Conservation (phyloP, 352 stramenopile species). For the Pilasporangium apinafurcum region DNA sequence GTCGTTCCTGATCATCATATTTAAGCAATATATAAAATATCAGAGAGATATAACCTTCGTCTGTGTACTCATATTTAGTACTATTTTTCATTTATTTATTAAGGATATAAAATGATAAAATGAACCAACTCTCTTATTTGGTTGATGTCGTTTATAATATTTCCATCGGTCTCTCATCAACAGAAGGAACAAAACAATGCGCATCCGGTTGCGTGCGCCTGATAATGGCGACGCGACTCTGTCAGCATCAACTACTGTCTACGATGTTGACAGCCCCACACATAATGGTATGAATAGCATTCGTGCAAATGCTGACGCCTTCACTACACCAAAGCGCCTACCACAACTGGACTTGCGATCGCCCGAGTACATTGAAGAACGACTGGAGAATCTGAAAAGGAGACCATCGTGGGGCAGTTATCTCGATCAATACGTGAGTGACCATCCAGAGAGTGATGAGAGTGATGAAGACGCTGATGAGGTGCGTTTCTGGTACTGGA, state of each 20-base stretch:
- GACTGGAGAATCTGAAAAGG: conserved; percentile 83
- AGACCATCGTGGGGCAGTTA: conserved; percentile 50
- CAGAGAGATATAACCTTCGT: no score
- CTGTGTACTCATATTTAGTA: no score
- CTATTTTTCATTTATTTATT: no score
- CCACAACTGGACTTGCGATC: conserved; percentile 63
- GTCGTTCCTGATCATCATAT: no score
- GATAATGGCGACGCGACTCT: conserved; percentile 18
- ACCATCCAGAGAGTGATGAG: conserved; percentile 27
- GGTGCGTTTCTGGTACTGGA: no score
- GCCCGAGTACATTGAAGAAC: conserved; percentile 80
- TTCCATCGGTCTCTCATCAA: no score
- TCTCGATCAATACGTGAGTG: conserved; percentile 69
- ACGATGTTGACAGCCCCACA: no score
- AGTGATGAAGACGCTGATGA: conserved; percentile 27
- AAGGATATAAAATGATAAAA: no score
- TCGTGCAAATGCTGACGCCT: background rate
- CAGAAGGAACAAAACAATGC: conserved; percentile 21
- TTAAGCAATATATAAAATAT: no score
- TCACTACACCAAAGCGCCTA: conserved; percentile 14
- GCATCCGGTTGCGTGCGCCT: conserved; percentile 57
- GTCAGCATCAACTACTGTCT: no score
- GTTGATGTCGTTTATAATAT: no score
- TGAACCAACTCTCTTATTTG: no score
- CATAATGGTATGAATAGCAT: conserved; percentile 5